These are phyloP conservation scores for Endocalyx cinctus DNA, from an alignment of 2,329 filamentous ascomycete genomes.

Conservation along the genomic window DNA sequence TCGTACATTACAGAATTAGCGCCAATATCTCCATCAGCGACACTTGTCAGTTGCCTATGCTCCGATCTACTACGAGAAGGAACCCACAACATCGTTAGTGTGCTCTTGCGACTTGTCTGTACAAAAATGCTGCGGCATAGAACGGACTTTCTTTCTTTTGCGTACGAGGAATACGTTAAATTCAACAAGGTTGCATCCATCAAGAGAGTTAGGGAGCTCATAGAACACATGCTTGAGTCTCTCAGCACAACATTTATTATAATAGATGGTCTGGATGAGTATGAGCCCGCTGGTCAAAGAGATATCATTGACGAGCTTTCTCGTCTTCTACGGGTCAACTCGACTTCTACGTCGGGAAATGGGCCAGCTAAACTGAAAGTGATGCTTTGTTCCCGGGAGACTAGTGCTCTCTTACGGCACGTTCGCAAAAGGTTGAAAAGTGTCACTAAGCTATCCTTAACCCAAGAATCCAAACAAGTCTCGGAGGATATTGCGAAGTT, in stretches of 20 bases:
- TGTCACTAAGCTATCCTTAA: not conserved
- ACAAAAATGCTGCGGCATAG: too few species aligned
- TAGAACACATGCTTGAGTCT: not conserved
- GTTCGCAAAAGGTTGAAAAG: not conserved
- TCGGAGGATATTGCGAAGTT: not conserved
- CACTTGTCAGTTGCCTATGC: not conserved
- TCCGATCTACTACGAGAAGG: not conserved
- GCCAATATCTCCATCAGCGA: not conserved
- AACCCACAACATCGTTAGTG: not conserved
- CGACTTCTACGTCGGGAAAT: too few species aligned
- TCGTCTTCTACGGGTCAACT: too few species aligned
- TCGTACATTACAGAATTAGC: not conserved
- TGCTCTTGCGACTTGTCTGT: not conserved
- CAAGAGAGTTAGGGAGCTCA: not conserved
- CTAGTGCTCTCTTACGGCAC: not conserved
- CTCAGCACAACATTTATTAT: not conserved
- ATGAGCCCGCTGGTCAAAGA: not conserved
- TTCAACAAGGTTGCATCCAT: not conserved
- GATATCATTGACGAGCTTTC: not conserved
- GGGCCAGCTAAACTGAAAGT: not conserved
- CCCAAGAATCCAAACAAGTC: not conserved
- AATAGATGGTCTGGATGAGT: slow-evolving; percentile 1
- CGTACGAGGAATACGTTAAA: not conserved
- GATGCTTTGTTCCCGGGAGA: not conserved
- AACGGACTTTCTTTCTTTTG: slow-evolving; percentile 1